These are phyloP conservation scores for Salix exigua DNA, from an alignment of 345 rosid genomes.

Conservation along the genomic window DNA sequence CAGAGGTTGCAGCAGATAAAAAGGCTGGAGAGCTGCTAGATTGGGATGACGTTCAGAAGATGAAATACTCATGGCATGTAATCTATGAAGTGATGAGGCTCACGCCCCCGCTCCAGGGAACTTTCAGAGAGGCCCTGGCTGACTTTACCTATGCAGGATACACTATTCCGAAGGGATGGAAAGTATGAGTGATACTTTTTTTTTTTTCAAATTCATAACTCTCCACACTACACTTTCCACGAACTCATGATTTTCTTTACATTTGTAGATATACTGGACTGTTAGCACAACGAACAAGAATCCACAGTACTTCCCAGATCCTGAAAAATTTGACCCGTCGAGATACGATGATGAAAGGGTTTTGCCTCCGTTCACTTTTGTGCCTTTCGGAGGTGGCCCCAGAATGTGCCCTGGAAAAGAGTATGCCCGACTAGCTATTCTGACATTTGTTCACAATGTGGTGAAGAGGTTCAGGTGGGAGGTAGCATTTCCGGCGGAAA, in stretches of 20 bases:
- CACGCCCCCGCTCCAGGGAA: constrained; percentile 49
- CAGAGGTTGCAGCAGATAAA: constrained; percentile 23
- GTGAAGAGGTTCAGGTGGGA: constrained; percentile 39
- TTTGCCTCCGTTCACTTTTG: constrained; percentile 35
- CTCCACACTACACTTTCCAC: not conserved
- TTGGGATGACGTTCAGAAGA: constrained; percentile 50
- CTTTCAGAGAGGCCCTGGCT: constrained; percentile 46
- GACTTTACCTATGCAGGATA: constrained; percentile 48
- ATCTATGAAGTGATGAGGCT: constrained; percentile 48
- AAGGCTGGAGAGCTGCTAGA: constrained; percentile 31
- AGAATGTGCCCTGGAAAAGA: constrained; percentile 49
- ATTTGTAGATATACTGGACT: constrained; percentile 40
- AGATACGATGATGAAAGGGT: constrained; percentile 29
- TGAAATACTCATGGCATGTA: constrained; percentile 52
- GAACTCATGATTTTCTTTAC: not conserved
- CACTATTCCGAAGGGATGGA: constrained; percentile 58
- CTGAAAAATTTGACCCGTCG: constrained; percentile 39
- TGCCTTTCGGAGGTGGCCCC: constrained; percentile 51
- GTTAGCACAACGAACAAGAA: constrained; percentile 44
- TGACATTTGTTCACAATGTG: constrained; percentile 37
- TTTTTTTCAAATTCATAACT: not conserved
- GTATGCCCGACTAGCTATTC: constrained; percentile 40
- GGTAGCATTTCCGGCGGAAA: constrained; percentile 22
- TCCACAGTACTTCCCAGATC: constrained; percentile 35
- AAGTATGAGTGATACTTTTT: constrained; percentile 12